A percentile compares a stretch with the other conserved stretches of the same genome.
Evolutionary conservation across 345 rosid species (phyloP).

Genomic region (Microthlaspi erraticum): DNA sequence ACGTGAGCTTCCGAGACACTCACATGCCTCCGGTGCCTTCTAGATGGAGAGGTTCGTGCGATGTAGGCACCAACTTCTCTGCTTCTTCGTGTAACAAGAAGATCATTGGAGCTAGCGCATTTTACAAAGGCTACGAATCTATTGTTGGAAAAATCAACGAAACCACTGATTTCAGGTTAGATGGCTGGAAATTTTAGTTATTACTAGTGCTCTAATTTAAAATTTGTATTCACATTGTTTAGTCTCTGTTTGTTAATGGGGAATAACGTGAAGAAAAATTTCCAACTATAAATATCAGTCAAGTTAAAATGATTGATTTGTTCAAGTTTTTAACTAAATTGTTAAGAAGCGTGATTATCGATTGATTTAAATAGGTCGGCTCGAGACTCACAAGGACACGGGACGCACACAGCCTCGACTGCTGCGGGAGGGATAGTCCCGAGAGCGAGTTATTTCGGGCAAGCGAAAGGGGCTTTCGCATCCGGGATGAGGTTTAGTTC

Average conservation of each 20-base stretch:
- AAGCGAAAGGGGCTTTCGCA: slow-evolving; percentile 61
- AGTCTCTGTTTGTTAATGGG: background rate
- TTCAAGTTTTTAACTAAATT: background rate
- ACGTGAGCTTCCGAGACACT: slow-evolving; percentile 63
- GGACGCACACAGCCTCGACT: slow-evolving; percentile 88
- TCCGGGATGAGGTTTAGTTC: slow-evolving; percentile 70
- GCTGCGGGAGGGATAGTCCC: slow-evolving; percentile 63
- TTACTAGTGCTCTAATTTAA: background rate
- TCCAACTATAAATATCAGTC: background rate
- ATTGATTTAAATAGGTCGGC: slow-evolving; percentile 45
- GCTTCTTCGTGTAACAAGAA: slow-evolving; percentile 66
- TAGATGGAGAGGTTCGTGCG: slow-evolving; percentile 77
- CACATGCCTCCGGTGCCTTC: slow-evolving; percentile 64
- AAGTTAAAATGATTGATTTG: background rate
- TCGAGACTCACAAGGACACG: slow-evolving; percentile 78
- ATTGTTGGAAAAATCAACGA: slow-evolving; percentile 53
- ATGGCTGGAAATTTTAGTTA: background rate
- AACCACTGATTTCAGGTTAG: slow-evolving; percentile 56
- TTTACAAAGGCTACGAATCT: slow-evolving; percentile 64
- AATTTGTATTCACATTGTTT: background rate
- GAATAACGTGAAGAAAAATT: background rate
- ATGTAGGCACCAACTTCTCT: slow-evolving; percentile 67
- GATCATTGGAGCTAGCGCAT: slow-evolving; percentile 75
- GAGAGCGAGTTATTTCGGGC: slow-evolving; percentile 56
- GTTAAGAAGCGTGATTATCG: background rate